phyloP scores from a whole-genome alignment of 2,329 filamentous ascomycete genomes.

The Arthrobotrys musiformis region DNA sequence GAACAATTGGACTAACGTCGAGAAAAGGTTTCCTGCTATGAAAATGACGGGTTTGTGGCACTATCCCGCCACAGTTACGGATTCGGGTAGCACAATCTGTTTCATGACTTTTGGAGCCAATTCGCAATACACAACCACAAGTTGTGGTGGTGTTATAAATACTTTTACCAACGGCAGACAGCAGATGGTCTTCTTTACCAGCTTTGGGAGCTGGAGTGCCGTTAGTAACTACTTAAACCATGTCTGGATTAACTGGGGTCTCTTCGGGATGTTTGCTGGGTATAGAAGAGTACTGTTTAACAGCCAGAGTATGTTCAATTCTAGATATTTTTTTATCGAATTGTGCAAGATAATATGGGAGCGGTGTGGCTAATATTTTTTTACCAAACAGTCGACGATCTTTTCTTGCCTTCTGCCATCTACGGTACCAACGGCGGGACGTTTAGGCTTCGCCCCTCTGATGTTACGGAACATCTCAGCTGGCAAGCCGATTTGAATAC shows the following conservation, averaged over 20 bases:
- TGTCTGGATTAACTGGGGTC: conserved; percentile 48
- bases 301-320: conserved; percentile 55
- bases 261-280: conserved; percentile 56
- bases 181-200: conserved; percentile 73
- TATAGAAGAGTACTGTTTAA: conserved; percentile 62
- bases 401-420: conserved; percentile 62
- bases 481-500: conserved; percentile 65
- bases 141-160: conserved; percentile 71
- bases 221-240: conserved; percentile 45
- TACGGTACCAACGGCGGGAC: conserved; percentile 66
- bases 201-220: conserved; percentile 67
- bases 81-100: conserved; percentile 68
- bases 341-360: too few relatives aligned
- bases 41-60: conserved; percentile 68
- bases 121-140: conserved; percentile 62
- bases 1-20: neutral
- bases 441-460: conserved; percentile 67
- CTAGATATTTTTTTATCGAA: too few relatives aligned
- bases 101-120: conserved; percentile 68
- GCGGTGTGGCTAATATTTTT: too few relatives aligned
- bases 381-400: conserved; percentile 19
- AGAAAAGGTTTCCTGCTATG: conserved; percentile 38
- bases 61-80: conserved; percentile 69
- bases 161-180: conserved; percentile 67
- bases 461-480: conserved; percentile 65